Percentiles rank a stretch among this genome's conserved stretches.
These are phyloP conservation scores for Colletotrichum scovillei DNA, from an alignment of 2,329 filamentous ascomycete species.

Conservation along the genomic window DNA sequence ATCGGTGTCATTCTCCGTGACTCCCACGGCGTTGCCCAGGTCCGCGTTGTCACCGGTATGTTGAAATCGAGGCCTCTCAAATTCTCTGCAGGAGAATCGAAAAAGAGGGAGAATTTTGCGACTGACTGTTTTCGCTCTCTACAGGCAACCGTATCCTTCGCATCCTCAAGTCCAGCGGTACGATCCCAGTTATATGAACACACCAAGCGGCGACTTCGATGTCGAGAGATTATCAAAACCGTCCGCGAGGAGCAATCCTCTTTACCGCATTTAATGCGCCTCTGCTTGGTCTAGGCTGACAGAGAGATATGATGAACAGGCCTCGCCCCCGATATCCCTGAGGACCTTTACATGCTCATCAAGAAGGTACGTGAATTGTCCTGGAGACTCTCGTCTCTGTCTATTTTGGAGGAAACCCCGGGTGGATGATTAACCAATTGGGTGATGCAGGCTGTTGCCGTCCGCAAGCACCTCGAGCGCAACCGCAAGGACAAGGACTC, in stretches of 20 bases:
- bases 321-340: constrained; percentile 97
- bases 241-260: constrained; percentile 28
- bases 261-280: constrained; percentile 63
- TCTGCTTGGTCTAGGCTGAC: constrained; percentile 94
- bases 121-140: constrained; percentile 52
- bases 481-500: constrained; percentile 99
- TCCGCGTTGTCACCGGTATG: constrained; percentile 96
- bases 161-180: constrained; percentile 98
- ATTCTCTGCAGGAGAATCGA: neutral
- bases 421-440: neutral
- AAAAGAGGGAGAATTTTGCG: constrained; percentile 32
- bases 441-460: constrained; percentile 82
- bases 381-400: neutral
- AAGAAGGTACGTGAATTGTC: constrained; percentile 80
- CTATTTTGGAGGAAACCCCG: neutral
- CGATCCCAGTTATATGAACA: constrained; percentile 58
- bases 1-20: constrained; percentile 99
- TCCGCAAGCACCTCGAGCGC: constrained; percentile 99
- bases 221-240: neutral
- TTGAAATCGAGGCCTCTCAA: constrained; percentile 26
- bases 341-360: constrained; percentile 99
- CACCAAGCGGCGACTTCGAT: constrained; percentile 28
- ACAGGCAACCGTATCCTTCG: constrained; percentile 99
- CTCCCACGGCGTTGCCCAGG: constrained; percentile 97
- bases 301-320: constrained; percentile 86